Evolutionary conservation across 352 stramenopile species (phyloP), one percentile per base, ranked within the genome.

Genomic region (Pythium pyrilobum): DNA sequence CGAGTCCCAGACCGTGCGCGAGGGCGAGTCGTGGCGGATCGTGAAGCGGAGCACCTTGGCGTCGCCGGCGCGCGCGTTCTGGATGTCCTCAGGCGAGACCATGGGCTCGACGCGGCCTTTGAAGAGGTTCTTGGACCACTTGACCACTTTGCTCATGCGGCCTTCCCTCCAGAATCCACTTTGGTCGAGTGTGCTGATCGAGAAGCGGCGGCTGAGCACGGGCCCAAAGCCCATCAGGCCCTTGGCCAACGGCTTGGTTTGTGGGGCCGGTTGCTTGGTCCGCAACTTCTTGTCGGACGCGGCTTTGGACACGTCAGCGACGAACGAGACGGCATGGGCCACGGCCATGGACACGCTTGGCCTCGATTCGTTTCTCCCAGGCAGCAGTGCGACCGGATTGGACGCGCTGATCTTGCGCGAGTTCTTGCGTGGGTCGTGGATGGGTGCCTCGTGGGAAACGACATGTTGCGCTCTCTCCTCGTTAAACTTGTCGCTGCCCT

Each of bases 1-100:
- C 5, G 69, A 44, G 45, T 89, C 76, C 78, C 78, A 89, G 8
- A 67, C 31, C 29, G 64, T 54, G 0, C 78, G 74, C 28, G 67
- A 61, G 0, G 45, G 34, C 1, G 76, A 81, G 32, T 89, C 72
- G 27, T 84, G 76, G 23, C 72, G 72, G 3, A 89, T 48, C 3
- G 69, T 81, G 23, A 75, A 79, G 18, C 49, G 60, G 23, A 77
- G 64, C 3, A 81, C 20, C 37, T 56, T 56, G 25, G 38, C 44
- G 8, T 74, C 51, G 5, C 60, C 48, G 23, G 70, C 67, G 15
- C 71, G 72, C 11, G 72, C 74, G 13, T 66, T 54, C 16, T 71
- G 27, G 41, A 82, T 67, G 11, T 77, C 67, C 32, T 82, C 68
- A 1, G 71, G 72, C 7, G 66, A 63, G 8, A 82, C 69, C 0